These are phyloP conservation scores for Colletotrichum magnum DNA, from an alignment of 2,329 filamentous ascomycete genomes.

Conservation along the genomic window DNA sequence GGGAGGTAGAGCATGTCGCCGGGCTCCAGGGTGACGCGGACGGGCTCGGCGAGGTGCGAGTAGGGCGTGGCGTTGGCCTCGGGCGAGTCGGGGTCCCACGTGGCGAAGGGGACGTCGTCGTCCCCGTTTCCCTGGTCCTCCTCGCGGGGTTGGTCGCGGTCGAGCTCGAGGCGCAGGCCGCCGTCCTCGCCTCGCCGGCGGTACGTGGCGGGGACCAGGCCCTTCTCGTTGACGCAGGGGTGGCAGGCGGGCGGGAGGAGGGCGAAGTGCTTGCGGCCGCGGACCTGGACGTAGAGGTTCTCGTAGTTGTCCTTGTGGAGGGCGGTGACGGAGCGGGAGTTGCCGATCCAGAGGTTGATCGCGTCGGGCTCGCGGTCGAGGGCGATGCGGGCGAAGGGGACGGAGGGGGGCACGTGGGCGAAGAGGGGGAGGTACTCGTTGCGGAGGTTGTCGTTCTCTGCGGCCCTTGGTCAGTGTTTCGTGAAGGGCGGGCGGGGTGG, in stretches of 20 bases:
- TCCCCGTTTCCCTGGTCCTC: slow-evolving; percentile 47
- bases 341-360: slow-evolving; percentile 87
- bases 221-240: slow-evolving; percentile 76
- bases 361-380: slow-evolving; percentile 77
- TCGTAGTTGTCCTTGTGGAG: slow-evolving; percentile 89
- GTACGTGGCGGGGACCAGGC: slow-evolving; percentile 73
- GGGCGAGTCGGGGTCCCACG: slow-evolving; percentile 80
- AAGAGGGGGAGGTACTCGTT: slow-evolving; percentile 78
- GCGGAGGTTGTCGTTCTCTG: slow-evolving; percentile 86
- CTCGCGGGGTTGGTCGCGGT: slow-evolving; percentile 26
- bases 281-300: slow-evolving; percentile 84
- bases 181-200: slow-evolving; percentile 48
- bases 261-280: slow-evolving; percentile 81
- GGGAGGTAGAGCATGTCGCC: slow-evolving; percentile 89
- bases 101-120: slow-evolving; percentile 73
- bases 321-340: slow-evolving; percentile 77
- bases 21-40: slow-evolving; percentile 77
- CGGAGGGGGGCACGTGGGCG: slow-evolving; percentile 71
- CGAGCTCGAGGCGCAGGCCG: slow-evolving; percentile 44
- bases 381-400: slow-evolving; percentile 82
- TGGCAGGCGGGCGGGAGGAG: slow-evolving; percentile 80
- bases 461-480: neutral
- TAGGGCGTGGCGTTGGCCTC: slow-evolving; percentile 66
- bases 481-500: neutral
- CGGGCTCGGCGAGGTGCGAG: slow-evolving; percentile 70